Base-by-base conservation (phyloP, 129 eudicot genomes). In the Logfia minima region DNA sequence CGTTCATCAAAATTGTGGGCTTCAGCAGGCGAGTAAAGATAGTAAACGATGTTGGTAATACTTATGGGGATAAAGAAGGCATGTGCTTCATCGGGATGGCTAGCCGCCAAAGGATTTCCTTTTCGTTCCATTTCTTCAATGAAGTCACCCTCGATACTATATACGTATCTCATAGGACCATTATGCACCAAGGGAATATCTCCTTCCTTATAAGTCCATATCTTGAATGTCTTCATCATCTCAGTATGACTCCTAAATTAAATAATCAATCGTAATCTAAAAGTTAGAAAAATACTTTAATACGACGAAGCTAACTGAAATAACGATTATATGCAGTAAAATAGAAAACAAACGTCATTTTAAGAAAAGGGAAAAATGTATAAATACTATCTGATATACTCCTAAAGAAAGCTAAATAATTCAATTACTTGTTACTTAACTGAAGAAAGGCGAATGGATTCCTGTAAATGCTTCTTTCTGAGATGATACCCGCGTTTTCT, bases 201-300 rank as follows among this genome's bases (percentile, higher is more conserved):
- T 17, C 98, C 98, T 84, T 90, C 96, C 77, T 88, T 87, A 26
- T 90, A 93, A 8, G 88, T 82, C 77, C 74, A 93, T 45, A 90
- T 81, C 70, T 88, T 90, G 77, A 88, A 75, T 68, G 78, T 67
- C 66, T 86, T 86, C 70, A 78, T 87, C 96, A 93, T 93, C 76
- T 93, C 98, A 71, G 62, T 26, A 41, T 90, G 90, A 86, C 98
- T 93, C 85, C 98, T 92, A 78, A 71, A 75, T 59, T 43, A 43
- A 8, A 43, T 11, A 16, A 45, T 13, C 52, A 45, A 45, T 45
- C 17, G 11, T 10, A 45, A 45, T 45, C 52, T 11, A 0, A 11
- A 45, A 11, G 17, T 45, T 45, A 11, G 17, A 45, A 11, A 43
- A 10, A 45, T 45, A 10, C 4, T 13, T 45, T 3, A 45, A 2